Conservation (phyloP, 2,329 filamentous ascomycete species). For the Aureobasidium sp. region DNA sequence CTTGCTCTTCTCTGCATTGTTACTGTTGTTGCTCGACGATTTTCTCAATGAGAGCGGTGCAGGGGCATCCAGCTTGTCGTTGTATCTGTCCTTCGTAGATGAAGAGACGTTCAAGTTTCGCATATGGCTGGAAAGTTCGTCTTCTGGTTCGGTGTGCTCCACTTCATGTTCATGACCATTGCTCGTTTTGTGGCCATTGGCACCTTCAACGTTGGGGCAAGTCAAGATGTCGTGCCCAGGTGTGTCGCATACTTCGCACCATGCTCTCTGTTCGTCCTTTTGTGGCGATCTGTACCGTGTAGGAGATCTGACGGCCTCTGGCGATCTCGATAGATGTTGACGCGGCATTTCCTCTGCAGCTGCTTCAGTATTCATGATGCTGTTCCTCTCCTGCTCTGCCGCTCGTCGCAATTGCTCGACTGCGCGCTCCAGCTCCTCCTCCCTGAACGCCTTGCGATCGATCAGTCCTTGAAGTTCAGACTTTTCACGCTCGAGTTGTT, state of each 20-base stretch:
- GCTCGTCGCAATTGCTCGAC: slow-evolving; percentile 23
- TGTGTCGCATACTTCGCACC: background rate
- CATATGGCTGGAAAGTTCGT: background rate
- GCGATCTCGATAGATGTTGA: slow-evolving; percentile 49
- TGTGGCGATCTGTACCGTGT: slow-evolving; percentile 21
- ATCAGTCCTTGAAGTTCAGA: slow-evolving; percentile 67
- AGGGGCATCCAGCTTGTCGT: slow-evolving; percentile 20
- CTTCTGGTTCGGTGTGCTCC: background rate
- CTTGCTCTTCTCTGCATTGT: background rate
- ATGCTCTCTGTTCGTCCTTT: background rate
- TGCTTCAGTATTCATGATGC: slow-evolving; percentile 45
- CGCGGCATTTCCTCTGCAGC: slow-evolving; percentile 34
- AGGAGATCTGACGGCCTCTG: slow-evolving; percentile 42
- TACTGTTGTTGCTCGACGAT: slow-evolving; percentile 11
- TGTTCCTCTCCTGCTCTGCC: slow-evolving; percentile 42
- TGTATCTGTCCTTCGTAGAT: background rate
- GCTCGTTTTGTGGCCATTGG: background rate
- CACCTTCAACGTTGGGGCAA: background rate
- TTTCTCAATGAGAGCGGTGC: slow-evolving; percentile 11
- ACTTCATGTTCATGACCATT: background rate
- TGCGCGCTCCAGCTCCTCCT: slow-evolving; percentile 82
- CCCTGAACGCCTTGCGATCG: slow-evolving; percentile 64
- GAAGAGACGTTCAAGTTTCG: background rate
- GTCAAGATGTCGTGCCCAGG: background rate
- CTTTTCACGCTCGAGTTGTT: slow-evolving; percentile 74